Base-by-base conservation (phyloP, 768 basidiomycete genomes). In the Tricholoma sp. region DNA sequence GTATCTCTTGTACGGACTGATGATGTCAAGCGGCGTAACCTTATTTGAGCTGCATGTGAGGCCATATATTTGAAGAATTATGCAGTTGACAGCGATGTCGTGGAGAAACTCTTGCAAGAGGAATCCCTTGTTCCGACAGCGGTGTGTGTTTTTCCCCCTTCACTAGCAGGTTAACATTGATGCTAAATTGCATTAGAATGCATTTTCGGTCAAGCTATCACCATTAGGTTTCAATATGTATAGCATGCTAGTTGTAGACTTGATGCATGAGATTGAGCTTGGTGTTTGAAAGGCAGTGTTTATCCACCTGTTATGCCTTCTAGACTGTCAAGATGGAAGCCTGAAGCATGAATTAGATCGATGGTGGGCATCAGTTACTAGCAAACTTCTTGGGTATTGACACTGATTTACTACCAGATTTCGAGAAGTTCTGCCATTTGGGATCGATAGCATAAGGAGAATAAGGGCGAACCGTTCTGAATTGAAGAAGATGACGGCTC, bases 191-290 rank as follows among this genome's bases (percentile, higher is more conserved):
- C 13, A 34, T 41, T 17, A 41, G 39, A 41, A 41, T 41, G 39
- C n/a, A 17, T 41, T 41, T 41, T 41, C 39, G 9, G n/a, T 8
- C 39, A 41, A 41, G 44, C 44, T 45, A 10, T 20, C 18, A 28
- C 44, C 13, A 2, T 57, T 50, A 20, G 66, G 58, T 5, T 62
- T 72, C 47, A 58, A 72, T 31, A 48, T 71, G 3, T 71, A 65
- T 47, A 28, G 18, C 3, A 55, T 72, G 39, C 57, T 72, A 0
- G 67, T 69, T 0, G 64, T 69, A 6, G 74, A 77, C 51, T 53
- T 74, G 6, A 61, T 77, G 61, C 75, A 76, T 52, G 74, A 76
- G 55, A 59, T 73, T 51, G 71, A 75, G 44, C 61, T 75, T 1
- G 73, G 75, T 0, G 66, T 73, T 1, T 76, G 71, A 70, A 76